phyloP scores from a whole-genome alignment of 352 stramenopile genomes.

The Phytophthora cryptogea region DNA sequence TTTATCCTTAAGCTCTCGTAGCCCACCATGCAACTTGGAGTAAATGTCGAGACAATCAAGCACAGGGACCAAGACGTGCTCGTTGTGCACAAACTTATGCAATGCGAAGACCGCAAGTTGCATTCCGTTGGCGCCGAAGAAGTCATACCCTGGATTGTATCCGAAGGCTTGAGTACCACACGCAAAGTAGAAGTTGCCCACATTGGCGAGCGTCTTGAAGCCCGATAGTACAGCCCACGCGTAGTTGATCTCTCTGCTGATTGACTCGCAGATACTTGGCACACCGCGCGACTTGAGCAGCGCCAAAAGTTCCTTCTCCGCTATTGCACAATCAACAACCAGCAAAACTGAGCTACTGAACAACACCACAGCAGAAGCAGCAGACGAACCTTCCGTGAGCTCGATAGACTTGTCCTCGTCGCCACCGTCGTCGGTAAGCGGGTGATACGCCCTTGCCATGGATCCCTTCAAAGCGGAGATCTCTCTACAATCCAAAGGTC shows the following conservation, averaged over 20 bases:
- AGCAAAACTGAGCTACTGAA: slow-evolving; percentile 3
- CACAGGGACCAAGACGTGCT: slow-evolving; percentile 59
- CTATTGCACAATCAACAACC: slow-evolving; percentile 28
- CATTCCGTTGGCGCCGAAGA: slow-evolving; percentile 66
- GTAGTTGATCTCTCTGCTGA: slow-evolving; percentile 81
- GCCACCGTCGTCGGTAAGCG: slow-evolving; percentile 22
- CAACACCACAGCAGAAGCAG: background rate
- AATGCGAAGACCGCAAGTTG: slow-evolving; percentile 72
- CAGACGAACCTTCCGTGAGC: slow-evolving; percentile 46
- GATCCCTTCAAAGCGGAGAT: slow-evolving; percentile 10
- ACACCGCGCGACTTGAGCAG: slow-evolving; percentile 70
- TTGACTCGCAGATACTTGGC: slow-evolving; percentile 66
- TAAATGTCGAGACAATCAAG: slow-evolving; percentile 75
- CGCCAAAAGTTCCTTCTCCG: slow-evolving; percentile 64
- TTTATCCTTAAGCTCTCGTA: background rate
- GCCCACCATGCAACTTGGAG: slow-evolving; percentile 69
- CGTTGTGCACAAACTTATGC: slow-evolving; percentile 79
- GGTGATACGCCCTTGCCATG: slow-evolving; percentile 40
- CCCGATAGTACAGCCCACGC: slow-evolving; percentile 71
- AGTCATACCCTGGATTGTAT: slow-evolving; percentile 71
- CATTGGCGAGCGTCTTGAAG: slow-evolving; percentile 68
- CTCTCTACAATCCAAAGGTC: slow-evolving; percentile 17
- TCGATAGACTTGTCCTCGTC: slow-evolving; percentile 13
- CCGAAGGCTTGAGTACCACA: slow-evolving; percentile 65
- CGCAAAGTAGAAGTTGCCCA: slow-evolving; percentile 81